Percentiles rank a stretch among this genome's conserved stretches.
Conservation (phyloP, 2,329 filamentous ascomycete genomes). For the Zymoseptoria crescenta region DNA sequence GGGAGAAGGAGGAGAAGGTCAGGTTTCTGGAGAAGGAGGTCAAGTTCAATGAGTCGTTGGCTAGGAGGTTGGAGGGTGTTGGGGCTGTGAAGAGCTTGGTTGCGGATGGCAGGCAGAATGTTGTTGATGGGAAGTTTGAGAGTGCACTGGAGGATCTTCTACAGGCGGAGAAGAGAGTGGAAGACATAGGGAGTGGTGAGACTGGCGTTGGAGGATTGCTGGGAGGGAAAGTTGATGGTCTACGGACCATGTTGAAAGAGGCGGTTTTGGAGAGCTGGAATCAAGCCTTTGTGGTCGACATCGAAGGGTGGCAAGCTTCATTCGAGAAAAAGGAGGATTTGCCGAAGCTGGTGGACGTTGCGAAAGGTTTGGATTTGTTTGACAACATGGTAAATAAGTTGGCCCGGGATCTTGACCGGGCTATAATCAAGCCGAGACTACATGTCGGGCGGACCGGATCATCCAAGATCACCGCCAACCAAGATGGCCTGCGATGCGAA, state of each 20-base stretch:
- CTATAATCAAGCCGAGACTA: conserved; percentile 24
- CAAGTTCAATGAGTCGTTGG: conserved; percentile 49
- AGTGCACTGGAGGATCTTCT: conserved; percentile 43
- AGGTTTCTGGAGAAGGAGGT: conserved; percentile 51
- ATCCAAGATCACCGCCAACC: conserved; percentile 12
- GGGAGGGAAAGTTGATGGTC: conserved; percentile 54
- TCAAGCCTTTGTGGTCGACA: conserved; percentile 60
- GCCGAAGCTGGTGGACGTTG: conserved; percentile 12
- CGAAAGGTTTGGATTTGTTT: conserved; percentile 19
- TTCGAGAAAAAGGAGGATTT: conserved; percentile 48
- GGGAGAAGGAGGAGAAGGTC: conserved; percentile 51
- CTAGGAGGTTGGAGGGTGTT: conserved; percentile 44
- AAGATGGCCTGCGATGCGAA: conserved; percentile 20
- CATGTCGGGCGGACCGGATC: conserved; percentile 14
- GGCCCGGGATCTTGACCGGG: conserved; percentile 23
- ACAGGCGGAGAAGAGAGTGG: conserved; percentile 47
- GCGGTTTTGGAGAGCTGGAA: conserved; percentile 65
- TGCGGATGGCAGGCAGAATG: conserved; percentile 38
- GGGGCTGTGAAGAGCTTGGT: conserved; percentile 44
- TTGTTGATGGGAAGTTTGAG: conserved; percentile 38
- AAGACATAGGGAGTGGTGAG: conserved; percentile 52
- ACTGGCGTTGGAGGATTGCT: conserved; percentile 59
- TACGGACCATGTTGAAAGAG: conserved; percentile 59
- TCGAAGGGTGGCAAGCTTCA: conserved; percentile 36
- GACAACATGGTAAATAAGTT: conserved; percentile 21